These are phyloP conservation scores for Cyclotella kingstonii DNA, from an alignment of 108 stramenopile species.

Conservation along the genomic window DNA sequence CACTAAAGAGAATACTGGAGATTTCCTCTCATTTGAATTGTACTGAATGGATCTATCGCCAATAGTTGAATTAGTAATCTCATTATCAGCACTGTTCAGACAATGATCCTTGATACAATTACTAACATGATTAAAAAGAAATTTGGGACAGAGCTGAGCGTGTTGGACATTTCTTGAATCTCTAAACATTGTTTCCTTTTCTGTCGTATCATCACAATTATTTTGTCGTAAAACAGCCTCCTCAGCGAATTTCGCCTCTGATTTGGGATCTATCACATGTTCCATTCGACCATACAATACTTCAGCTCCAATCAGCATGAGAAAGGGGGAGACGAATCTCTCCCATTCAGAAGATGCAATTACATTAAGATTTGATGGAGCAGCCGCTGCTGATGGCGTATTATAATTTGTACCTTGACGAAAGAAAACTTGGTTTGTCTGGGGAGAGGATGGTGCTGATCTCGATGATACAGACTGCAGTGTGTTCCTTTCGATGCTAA, in stretches of 20 bases:
- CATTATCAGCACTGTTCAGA: too few relatives aligned
- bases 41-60: too few relatives aligned
- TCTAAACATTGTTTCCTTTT: background rate
- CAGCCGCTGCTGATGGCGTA: background rate
- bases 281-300: constrained; percentile 42
- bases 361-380: constrained; percentile 1
- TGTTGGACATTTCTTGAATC: background rate
- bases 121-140: too few relatives aligned
- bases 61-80: too few relatives aligned
- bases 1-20: too few relatives aligned
- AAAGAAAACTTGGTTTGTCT: background rate
- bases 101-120: too few relatives aligned
- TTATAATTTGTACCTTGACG: background rate
- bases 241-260: constrained; percentile 6
- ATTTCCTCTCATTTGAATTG: too few relatives aligned
- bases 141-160: too few relatives aligned
- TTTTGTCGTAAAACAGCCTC: background rate
- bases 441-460: background rate
- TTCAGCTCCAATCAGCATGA: constrained; percentile 37
- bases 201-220: background rate
- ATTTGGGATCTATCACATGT: constrained; percentile 31
- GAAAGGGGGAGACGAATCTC: constrained; percentile 44
- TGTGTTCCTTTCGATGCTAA: background rate
- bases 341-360: constrained; percentile 35
- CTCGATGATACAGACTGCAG: background rate